Base-by-base conservation (phyloP, 345 rosid genomes). In the Erodium maritimum region DNA sequence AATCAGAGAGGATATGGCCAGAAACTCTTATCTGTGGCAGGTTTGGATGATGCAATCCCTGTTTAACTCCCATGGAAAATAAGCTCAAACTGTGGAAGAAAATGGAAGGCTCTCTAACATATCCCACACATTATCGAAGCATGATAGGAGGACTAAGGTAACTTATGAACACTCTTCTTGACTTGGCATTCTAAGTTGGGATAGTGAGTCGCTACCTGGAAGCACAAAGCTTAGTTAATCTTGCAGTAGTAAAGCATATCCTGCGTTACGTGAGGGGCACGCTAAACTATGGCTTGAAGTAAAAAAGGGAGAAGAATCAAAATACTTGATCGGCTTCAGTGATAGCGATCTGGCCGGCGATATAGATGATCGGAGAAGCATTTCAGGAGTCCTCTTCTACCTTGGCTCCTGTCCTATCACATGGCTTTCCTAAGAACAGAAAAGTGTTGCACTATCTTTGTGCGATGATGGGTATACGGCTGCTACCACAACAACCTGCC, bases 181-280 rank as follows among this genome's bases (percentile, higher is more conserved):
- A 63, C 19, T 17, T 63, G 29, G 60, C 61, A 14, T 55, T 11
- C 42, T 50, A 25, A 11, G 60, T 63, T 42, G 60, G 54, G 8
- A 23, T 52, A 9, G 29, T 56, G 7, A 63, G 67, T 12, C 24
- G 67, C 2, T 63, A 19, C 52, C 55, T 63, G 67, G 60, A 63
- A 60, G 2, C 60, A 22, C 67, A 60, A 2, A 42, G 29, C 14
- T 0, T 18, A 5, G 53, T 37, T 17, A 60, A 63, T 51, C 16
- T 20, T 19, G 24, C 52, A 10, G 60, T 34, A 10, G 67, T 63
- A 14, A 63, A 63, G 60, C 67, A 55, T 16, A 54, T 56, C 5
- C 60, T 63, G 16, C 19, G 60, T 8, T 56, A 63, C 29, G 21
- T 63, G 13, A 34, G 23, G 5, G 60, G 60, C n/a, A 57, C 42